Base-by-base conservation (phyloP, 306 rosid species). In the Begonia fuchsioides region DNA sequence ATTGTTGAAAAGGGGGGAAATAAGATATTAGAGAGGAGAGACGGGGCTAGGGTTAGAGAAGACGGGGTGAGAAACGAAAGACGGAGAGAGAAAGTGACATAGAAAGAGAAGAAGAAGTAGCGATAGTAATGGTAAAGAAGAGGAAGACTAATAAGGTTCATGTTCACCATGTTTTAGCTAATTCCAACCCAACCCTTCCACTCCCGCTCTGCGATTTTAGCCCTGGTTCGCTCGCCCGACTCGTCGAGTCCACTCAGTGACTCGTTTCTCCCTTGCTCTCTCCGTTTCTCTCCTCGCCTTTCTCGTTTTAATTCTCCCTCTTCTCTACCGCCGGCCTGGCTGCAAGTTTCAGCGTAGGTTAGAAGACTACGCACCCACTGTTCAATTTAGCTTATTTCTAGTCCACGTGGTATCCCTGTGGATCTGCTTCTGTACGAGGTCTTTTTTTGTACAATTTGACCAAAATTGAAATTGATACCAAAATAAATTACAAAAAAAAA, bases 91-190 rank as follows among this genome's bases (percentile, higher is more conserved):
- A 67, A 59, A 64, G 67, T 57, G 52, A 55, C 66, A 41, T 17
- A 58, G 50, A 56, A 35, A 32, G 35, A 49, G 52, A 8, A 47
- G 54, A 39, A 38, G 61, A 26, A 16, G 53, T 32, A 14, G 61
- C 38, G 65, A 63, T 41, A 68, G 61, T 43, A 63, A 61, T 9
- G 68, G 78, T 55, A 60, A 53, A 58, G 72, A 39, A 74, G 76
- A 59, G 56, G 62, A 63, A 51, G 64, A 35, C 63, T 69, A 76
- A 70, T 72, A 67, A 61, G 65, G 76, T 54, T 52, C 77, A 64
- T 43, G 75, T 69, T 72, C 83, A 72, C 87, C 87, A 75, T 76
- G 59, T 79, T 76, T 67, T 71, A 58, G 77, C 77, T 69, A 76
- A 79, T 72, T 61, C 82, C 38, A 39, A 44, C 62, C 75, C 64